Evolutionary conservation across 208 protist species (phyloP), one percentile per base, ranked within the genome.

Genomic region (Leptomonas seymouri): DNA sequence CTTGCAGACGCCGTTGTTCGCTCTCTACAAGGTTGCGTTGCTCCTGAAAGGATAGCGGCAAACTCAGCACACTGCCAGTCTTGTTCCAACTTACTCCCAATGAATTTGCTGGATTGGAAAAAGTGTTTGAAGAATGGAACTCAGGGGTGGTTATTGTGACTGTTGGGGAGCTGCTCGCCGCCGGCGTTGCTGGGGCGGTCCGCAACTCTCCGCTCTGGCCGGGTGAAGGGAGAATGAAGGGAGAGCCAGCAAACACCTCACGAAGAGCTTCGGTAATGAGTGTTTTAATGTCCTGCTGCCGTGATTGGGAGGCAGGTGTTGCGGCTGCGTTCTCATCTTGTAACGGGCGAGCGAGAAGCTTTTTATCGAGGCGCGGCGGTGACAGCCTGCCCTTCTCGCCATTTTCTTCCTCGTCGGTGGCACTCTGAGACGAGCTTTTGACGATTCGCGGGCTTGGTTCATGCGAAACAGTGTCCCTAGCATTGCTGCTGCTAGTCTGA

Each of bases 241-340:
- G 84, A 25, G 82, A 90, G 27, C 76, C 82, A 3, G 78, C 65
- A 74, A 94, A 89, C 1, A 89, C 76, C 56, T 86, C 75, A 31
- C 80, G 76, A 44, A 94, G 75, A 39, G 82, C 80, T 46, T 90
- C 86, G 15, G 80, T 91, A n/a, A 94, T 60, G 49, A 85, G 62
- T 53, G 74, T 71, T 28, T 87, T 84, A 36, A 94, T 80, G 62
- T 91, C 80, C 44, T 51, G 55, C 28, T 51, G 55, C 39, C 55
- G 71, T 25, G 71, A 28, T 16, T 65, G 46, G 4, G 51, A 41
- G 20, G 27, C 59, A 54, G 51, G 27, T 7, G n/a, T 51, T 28
- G 45, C 50, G 20, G 50, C 31, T 21, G 54, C 18, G 21, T 30
- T 34, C 9, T 71, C 65, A 21, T 63, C 50, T 18, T 20, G 23